Conservation (phyloP, 1,284 basidiomycete genomes). For the Coniferiporia sulphurascens region DNA sequence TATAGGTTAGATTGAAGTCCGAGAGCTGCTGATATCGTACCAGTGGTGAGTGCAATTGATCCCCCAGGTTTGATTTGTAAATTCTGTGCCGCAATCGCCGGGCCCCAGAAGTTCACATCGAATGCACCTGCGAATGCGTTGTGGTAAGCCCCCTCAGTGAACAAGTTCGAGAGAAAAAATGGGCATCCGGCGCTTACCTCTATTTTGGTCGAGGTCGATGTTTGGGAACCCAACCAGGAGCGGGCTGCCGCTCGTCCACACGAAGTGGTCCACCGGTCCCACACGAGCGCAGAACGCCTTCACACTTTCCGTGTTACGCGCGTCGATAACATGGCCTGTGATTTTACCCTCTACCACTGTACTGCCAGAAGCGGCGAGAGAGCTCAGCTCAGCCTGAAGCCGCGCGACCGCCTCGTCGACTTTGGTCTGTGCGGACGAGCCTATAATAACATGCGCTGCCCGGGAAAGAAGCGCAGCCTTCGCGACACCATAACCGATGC, state of each 20-base stretch:
- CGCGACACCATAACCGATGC: constrained; percentile 20
- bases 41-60: constrained; percentile 21
- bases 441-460: constrained; percentile 20
- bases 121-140: constrained; percentile 11
- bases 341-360: constrained; percentile 6
- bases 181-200: constrained; percentile 5
- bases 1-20: neutral
- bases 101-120: constrained; percentile 24
- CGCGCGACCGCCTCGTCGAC: constrained; percentile 14
- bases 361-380: neutral
- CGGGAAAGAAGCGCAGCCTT: constrained; percentile 15
- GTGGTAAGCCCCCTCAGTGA: neutral
- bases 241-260: constrained; percentile 21
- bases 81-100: constrained; percentile 19
- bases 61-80: constrained; percentile 19
- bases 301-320: constrained; percentile 3
- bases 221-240: constrained; percentile 16
- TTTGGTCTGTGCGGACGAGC: constrained; percentile 17
- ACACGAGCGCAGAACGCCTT: constrained; percentile 17
- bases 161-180: too few relatives aligned
- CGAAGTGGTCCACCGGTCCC: constrained; percentile 22
- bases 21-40: constrained; percentile 1
- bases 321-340: constrained; percentile 19
- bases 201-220: constrained; percentile 14
- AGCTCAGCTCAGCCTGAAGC: constrained; percentile 3